Evolutionary conservation across 495 filamentous ascomycete genomes (phyloP).

Genomic region (Cercophora samala): DNA sequence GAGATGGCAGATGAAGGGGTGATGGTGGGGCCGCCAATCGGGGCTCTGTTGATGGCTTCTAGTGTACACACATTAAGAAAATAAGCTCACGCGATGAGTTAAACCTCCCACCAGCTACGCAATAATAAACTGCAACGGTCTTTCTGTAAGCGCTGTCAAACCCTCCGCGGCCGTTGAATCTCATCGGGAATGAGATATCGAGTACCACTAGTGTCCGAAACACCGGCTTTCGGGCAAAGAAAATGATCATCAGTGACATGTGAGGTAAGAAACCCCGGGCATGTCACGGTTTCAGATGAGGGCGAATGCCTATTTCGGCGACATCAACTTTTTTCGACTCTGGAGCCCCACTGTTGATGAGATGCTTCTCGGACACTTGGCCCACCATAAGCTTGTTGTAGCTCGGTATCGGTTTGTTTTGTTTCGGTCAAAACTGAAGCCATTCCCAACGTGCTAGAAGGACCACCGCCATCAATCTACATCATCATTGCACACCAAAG

Average conservation of each 20-base stretch:
- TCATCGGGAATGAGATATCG: neutral
- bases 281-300: neutral
- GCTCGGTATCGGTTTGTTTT: too few species aligned
- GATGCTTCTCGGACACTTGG: neutral
- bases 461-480: too few species aligned
- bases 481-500: too few species aligned
- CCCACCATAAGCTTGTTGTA: too few species aligned
- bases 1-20: neutral
- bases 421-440: neutral
- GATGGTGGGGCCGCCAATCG: conserved; percentile 10
- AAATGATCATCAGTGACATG: neutral
- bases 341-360: neutral
- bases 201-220: neutral
- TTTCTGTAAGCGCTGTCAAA: neutral
- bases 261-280: neutral
- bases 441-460: neutral
- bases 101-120: neutral
- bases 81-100: conserved; percentile 5
- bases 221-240: neutral
- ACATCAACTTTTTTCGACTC: too few species aligned
- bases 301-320: neutral
- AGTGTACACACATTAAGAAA: too few species aligned
- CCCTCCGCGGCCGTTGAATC: neutral
- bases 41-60: neutral
- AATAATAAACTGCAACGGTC: neutral